Conservation (phyloP, 1,284 basidiomycete genomes). For the Ceraceosorus bombacis region DNA sequence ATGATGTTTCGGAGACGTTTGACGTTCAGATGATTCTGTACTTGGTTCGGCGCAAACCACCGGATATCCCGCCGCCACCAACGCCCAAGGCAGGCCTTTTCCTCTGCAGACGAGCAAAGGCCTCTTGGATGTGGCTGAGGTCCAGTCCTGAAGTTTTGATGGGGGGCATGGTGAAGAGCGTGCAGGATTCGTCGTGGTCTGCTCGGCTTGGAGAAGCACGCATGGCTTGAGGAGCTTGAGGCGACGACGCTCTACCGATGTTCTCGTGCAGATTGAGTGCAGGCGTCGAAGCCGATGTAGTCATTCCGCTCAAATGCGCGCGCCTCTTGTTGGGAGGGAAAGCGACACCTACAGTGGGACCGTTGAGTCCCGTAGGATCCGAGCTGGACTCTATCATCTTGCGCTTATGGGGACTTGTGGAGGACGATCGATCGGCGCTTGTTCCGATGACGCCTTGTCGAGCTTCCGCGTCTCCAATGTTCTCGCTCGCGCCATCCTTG, state of each 20-base stretch:
- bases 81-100: constrained; percentile 22
- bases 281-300: too few relatives aligned
- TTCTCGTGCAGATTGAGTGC: too few relatives aligned
- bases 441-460: too few relatives aligned
- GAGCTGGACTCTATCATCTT: neutral
- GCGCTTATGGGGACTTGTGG: too few relatives aligned
- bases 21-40: constrained; percentile 34
- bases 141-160: constrained; percentile 8
- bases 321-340: neutral
- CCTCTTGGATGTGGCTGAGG: constrained; percentile 41
- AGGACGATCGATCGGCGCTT: too few relatives aligned
- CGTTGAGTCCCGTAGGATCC: neutral
- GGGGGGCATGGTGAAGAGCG: constrained; percentile 32
- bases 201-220: neutral
- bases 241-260: too few relatives aligned
- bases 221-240: neutral
- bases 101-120: constrained; percentile 38
- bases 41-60: constrained; percentile 35
- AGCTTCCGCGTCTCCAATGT: too few relatives aligned
- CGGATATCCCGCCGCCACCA: constrained; percentile 25
- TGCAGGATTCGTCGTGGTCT: constrained; percentile 21
- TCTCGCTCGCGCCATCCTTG: neutral
- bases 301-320: neutral
- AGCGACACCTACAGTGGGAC: too few relatives aligned
- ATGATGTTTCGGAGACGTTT: too few relatives aligned